Conservation (phyloP, 139 green algal genomes). For the Chlamydomonas schloesseri region DNA sequence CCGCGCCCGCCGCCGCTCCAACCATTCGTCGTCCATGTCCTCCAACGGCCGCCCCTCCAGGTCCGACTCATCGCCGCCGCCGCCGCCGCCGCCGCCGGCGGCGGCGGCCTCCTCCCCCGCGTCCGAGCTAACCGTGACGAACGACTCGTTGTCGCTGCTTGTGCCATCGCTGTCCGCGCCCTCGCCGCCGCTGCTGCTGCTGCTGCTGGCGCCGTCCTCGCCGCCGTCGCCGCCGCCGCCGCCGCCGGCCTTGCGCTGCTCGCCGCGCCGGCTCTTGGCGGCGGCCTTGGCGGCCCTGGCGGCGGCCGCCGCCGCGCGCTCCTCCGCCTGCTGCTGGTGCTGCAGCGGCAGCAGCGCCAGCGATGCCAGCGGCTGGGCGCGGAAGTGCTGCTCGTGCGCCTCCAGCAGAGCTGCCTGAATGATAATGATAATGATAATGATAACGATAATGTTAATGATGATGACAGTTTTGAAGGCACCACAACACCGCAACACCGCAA, state of each 20-base stretch:
- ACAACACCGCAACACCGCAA: too few relatives aligned
- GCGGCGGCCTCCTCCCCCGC: not conserved
- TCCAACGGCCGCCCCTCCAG: too few relatives aligned
- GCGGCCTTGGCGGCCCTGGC: too few relatives aligned
- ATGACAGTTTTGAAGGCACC: too few relatives aligned
- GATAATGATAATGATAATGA: too few relatives aligned
- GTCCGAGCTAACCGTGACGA: not conserved
- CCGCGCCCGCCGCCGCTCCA: not conserved
- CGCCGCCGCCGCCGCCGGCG: not conserved
- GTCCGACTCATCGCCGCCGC: not conserved
- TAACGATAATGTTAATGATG: too few relatives aligned
- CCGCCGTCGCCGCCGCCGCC: not conserved
- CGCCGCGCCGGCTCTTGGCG: too few relatives aligned
- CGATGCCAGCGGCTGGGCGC: not conserved
- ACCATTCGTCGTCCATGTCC: not conserved
- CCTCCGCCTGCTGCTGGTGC: not conserved
- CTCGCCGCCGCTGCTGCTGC: too few relatives aligned
- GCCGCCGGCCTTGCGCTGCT: too few relatives aligned
- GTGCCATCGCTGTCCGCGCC: too few relatives aligned
- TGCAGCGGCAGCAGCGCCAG: constrained; percentile 22
- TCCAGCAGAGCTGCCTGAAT: constrained; percentile 9
- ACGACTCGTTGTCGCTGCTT: not conserved
- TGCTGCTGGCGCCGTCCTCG: not conserved
- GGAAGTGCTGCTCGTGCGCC: constrained; percentile 28
- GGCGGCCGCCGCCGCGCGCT: not conserved